phyloP scores from a whole-genome alignment of 2,329 filamentous ascomycete genomes.

The Cercospora nicotianae region DNA sequence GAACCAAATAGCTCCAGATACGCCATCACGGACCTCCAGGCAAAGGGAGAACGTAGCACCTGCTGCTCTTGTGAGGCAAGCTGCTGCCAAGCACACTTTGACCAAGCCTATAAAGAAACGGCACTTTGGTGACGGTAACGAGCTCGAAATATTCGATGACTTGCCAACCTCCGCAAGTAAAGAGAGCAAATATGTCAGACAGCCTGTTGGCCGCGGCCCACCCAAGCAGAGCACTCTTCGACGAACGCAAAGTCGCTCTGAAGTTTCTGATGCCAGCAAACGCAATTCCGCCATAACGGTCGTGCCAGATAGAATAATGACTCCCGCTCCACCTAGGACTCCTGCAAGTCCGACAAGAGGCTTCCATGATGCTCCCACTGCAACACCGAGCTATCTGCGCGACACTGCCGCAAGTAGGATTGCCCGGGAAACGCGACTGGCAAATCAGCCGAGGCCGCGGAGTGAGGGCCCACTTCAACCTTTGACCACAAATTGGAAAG shows the following conservation, averaged over 20 bases:
- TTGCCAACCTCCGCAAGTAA: constrained; percentile 80
- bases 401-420: constrained; percentile 67
- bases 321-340: constrained; percentile 46
- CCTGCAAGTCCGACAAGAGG: constrained; percentile 57
- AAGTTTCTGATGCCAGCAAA: constrained; percentile 34
- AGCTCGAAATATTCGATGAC: constrained; percentile 92
- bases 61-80: constrained; percentile 52
- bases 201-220: constrained; percentile 68
- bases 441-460: constrained; percentile 40
- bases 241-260: constrained; percentile 34
- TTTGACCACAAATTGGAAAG: constrained; percentile 61
- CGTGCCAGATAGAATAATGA: constrained; percentile 49
- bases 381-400: constrained; percentile 63
- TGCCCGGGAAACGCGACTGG: constrained; percentile 59
- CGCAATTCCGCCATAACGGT: constrained; percentile 27
- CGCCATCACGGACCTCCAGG: constrained; percentile 47
- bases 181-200: constrained; percentile 80
- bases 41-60: constrained; percentile 47
- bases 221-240: constrained; percentile 52
- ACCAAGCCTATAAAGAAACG: constrained; percentile 69
- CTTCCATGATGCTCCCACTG: constrained; percentile 44
- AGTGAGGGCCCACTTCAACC: constrained; percentile 53
- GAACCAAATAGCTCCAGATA: constrained; percentile 51
- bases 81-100: constrained; percentile 66
- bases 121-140: constrained; percentile 87